Evolutionary conservation across 163 green algal species (phyloP).

Genomic region (Scenedesmus sp.): DNA sequence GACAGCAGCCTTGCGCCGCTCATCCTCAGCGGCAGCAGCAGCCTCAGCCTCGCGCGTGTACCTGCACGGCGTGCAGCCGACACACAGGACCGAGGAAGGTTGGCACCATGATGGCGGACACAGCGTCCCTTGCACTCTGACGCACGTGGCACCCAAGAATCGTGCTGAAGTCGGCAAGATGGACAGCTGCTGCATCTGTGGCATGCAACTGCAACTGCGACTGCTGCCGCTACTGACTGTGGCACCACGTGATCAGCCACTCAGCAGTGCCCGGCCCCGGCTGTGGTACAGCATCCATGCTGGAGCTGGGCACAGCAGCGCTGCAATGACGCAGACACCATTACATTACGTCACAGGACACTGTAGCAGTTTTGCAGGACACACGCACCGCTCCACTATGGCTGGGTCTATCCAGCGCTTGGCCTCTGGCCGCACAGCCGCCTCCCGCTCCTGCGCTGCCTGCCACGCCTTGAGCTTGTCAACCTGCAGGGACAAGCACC

Average conservation of each 20-base stretch:
- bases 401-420: conserved; percentile 55
- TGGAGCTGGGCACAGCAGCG: no score
- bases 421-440: conserved; percentile 39
- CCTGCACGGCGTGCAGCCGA: conserved; percentile 15
- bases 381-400: conserved; percentile 38
- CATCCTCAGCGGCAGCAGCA: conserved; percentile 50
- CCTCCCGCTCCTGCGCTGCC: conserved; percentile 49
- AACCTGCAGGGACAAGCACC: not conserved
- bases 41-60: conserved; percentile 49
- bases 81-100: not conserved
- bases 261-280: no score
- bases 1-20: conserved; percentile 37
- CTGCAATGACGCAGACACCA: not conserved
- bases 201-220: not conserved
- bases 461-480: conserved; percentile 53
- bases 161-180: not conserved
- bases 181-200: not conserved
- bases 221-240: no score
- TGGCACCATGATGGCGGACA: no score
- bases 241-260: no score
- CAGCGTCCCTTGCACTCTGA: no score
- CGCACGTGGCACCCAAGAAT: not conserved
- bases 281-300: no score
- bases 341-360: no score
- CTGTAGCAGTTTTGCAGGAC: not conserved